Evolutionary conservation across 2,329 filamentous ascomycete genomes (phyloP).

Genomic region (Fusarium sp.): DNA sequence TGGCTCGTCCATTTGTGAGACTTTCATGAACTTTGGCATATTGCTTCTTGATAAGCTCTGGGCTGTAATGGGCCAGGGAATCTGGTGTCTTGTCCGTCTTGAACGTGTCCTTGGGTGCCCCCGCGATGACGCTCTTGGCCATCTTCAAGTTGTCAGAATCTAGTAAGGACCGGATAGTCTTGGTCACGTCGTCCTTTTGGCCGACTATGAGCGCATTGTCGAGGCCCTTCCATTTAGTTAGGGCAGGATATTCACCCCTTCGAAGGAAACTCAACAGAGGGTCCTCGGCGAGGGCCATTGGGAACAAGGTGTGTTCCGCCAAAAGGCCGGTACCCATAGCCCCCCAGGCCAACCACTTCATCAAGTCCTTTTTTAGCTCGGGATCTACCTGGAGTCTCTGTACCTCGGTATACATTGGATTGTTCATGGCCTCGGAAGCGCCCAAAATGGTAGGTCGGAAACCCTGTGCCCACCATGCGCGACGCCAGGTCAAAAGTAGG

Average conservation of each 20-base stretch:
- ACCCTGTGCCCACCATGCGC: slow-evolving; percentile 95
- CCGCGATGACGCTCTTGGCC: slow-evolving; percentile 72
- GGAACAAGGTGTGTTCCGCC: slow-evolving; percentile 81
- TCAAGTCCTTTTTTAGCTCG: slow-evolving; percentile 75
- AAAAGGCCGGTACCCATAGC: slow-evolving; percentile 88
- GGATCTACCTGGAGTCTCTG: slow-evolving; percentile 72
- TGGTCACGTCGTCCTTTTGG: slow-evolving; percentile 71
- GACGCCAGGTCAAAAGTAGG: slow-evolving; percentile 86
- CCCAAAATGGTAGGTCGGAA: slow-evolving; percentile 88
- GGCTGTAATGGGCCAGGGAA: slow-evolving; percentile 83
- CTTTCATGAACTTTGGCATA: slow-evolving; percentile 77
- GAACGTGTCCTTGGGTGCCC: slow-evolving; percentile 71
- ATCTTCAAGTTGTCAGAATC: slow-evolving; percentile 62
- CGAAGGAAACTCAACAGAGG: slow-evolving; percentile 78
- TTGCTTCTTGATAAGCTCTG: slow-evolving; percentile 68
- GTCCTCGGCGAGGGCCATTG: slow-evolving; percentile 84
- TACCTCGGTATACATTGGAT: slow-evolving; percentile 80
- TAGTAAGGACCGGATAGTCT: slow-evolving; percentile 71
- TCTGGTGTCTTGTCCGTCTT: slow-evolving; percentile 72
- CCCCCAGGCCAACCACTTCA: slow-evolving; percentile 93
- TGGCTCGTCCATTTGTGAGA: slow-evolving; percentile 66
- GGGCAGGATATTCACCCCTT: slow-evolving; percentile 77
- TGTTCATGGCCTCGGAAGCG: slow-evolving; percentile 82
- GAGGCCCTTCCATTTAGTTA: slow-evolving; percentile 81
- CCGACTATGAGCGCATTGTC: slow-evolving; percentile 81